Evolutionary conservation across 345 rosid species (phyloP), one percentile per base, ranked within the genome.

Genomic region (Erucastrum elatum): DNA sequence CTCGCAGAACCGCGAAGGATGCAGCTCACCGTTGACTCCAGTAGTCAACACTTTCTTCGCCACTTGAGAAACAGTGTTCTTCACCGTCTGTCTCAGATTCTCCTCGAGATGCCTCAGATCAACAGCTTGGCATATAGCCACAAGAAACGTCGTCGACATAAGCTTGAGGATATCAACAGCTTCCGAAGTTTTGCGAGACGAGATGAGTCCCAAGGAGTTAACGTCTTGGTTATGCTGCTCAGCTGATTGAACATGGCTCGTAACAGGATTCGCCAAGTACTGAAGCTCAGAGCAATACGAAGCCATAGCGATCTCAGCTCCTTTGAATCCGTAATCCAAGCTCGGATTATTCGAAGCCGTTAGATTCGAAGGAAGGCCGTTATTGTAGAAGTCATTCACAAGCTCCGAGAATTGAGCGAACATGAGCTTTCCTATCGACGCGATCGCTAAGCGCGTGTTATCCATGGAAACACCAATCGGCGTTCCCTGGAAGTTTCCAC

Each of bases 381-480:
- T 90, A 85, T 91, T 91, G 88, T 88, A 91, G 58, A 87, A 87
- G 62, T 91, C 97, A 15, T 90, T 88, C 1, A 89, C 97, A 8
- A 88, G 92, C 86, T 90, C 97, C 0, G 89, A 85, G 76, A 91
- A 86, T 11, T 91, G 92, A 16, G 94, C 96, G 34, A 91, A 89
- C 94, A 91, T 75, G 34, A 91, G 91, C 73, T 90, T 91, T 16
- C 97, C 94, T n/a, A 90, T 90, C 1, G 97, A 81, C 0, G 94
- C 92, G 0, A 91, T 64, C 12, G 91, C 92, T 1, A 89, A 64
- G 30, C 97, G 81, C 5, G 90, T 84, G 82, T 91, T 91, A 65
- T 90, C 97, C 94, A 90, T 91, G 0, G 97, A 89, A 5, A 91
- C 94, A n/a, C 97, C 94, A 37, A 91, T 88, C 1, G 94, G 97